Percentiles rank a stretch among this genome's conserved stretches.
phyloP scores from a whole-genome alignment of 2,329 filamentous ascomycete species.

The Lithohypha guttulata region DNA sequence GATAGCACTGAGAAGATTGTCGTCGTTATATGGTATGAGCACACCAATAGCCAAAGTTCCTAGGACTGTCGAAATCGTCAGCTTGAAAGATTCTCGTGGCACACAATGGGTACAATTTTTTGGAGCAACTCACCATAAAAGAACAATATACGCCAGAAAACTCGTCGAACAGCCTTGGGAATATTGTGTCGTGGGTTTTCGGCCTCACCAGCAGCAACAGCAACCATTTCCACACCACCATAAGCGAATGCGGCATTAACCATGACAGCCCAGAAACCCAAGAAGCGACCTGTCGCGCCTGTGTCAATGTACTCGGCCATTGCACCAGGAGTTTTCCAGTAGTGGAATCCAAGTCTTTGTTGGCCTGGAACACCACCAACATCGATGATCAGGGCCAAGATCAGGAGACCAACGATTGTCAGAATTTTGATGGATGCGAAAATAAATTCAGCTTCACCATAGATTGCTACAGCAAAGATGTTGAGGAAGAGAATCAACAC shows the following conservation, averaged over 20 bases:
- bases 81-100: no score
- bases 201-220: slow-evolving; percentile 39
- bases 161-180: slow-evolving; percentile 32
- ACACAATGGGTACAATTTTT: no score
- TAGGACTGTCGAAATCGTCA: no score
- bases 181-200: slow-evolving; percentile 34
- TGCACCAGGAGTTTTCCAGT: slow-evolving; percentile 41
- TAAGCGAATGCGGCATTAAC: slow-evolving; percentile 41
- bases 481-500: slow-evolving; percentile 46
- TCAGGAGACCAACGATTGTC: slow-evolving; percentile 40
- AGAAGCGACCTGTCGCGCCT: slow-evolving; percentile 38
- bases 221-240: slow-evolving; percentile 41
- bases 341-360: slow-evolving; percentile 47
- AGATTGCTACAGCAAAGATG: slow-evolving; percentile 47
- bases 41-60: slow-evolving; percentile 68
- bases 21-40: slow-evolving; percentile 58
- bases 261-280: slow-evolving; percentile 40
- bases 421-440: slow-evolving; percentile 42
- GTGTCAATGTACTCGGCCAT: slow-evolving; percentile 20
- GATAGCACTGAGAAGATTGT: slow-evolving; percentile 40
- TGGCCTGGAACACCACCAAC: slow-evolving; percentile 37
- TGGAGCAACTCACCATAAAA: no score
- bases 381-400: slow-evolving; percentile 41
- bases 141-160: slow-evolving; percentile 50
- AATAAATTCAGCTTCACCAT: slow-evolving; percentile 34